Evolutionary conservation across 345 rosid species (phyloP).

Genomic region (Moricandia moricandioides): DNA sequence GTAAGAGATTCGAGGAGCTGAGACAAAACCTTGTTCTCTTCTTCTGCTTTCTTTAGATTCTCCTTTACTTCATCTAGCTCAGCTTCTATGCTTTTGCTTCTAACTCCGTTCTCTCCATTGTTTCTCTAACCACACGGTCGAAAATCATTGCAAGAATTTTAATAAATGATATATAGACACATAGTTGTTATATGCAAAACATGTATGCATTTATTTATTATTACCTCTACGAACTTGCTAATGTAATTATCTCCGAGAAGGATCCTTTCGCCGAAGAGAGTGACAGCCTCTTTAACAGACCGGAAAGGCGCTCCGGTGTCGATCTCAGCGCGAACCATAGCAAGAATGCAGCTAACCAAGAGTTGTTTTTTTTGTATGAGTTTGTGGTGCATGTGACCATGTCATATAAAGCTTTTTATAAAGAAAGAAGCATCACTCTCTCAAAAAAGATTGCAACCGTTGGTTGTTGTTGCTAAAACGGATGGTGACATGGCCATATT

Average conservation of each 20-base stretch:
- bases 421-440: conserved; percentile 2
- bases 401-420: conserved; percentile 23
- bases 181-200: background rate
- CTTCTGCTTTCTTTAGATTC: conserved; percentile 16
- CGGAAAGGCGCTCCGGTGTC: background rate
- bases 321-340: background rate
- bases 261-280: background rate
- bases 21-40: conserved; percentile 47
- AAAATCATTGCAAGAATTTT: background rate
- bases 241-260: background rate
- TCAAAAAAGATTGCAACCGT: conserved; percentile 1
- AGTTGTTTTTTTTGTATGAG: conserved; percentile 5
- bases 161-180: background rate
- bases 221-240: background rate
- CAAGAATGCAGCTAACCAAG: background rate
- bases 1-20: conserved; percentile 38
- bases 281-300: background rate
- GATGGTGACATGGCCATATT: conserved; percentile 27
- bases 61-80: background rate
- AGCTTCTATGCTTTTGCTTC: background rate
- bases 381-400: conserved; percentile 23
- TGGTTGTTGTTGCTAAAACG: conserved; percentile 28
- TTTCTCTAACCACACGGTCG: background rate
- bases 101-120: background rate
- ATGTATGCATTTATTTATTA: background rate